These are phyloP conservation scores for Cordyceps tenuipes DNA, from an alignment of 2,329 filamentous ascomycete species.

Conservation along the genomic window DNA sequence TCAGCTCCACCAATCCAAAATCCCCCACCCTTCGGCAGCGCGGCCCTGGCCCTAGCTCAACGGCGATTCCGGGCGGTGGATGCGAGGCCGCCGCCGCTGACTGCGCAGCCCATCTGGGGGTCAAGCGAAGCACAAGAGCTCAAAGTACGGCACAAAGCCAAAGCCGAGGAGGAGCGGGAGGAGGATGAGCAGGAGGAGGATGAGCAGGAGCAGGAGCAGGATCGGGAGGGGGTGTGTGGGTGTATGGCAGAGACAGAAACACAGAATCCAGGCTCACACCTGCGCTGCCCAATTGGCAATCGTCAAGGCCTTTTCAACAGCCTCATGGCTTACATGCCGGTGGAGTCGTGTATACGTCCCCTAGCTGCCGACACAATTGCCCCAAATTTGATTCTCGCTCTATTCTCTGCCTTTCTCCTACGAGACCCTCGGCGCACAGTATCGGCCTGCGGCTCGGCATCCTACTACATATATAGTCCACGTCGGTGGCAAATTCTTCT, in stretches of 20 bases:
- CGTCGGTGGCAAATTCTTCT: conserved; percentile 8
- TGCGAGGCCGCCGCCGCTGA: neutral
- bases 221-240: neutral
- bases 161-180: too few species aligned
- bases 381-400: too few species aligned
- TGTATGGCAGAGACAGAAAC: neutral
- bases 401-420: neutral
- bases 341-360: conserved; percentile 8
- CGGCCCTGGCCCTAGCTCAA: neutral
- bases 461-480: conserved; percentile 11
- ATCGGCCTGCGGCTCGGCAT: neutral
- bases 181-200: too few species aligned
- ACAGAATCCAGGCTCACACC: conserved; percentile 9
- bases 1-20: neutral
- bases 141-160: too few species aligned
- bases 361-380: conserved; percentile 1
- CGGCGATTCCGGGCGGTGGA: neutral
- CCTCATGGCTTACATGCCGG: conserved; percentile 11
- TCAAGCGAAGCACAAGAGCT: neutral
- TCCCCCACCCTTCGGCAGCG: conserved; percentile 6
- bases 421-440: neutral
- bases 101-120: neutral
- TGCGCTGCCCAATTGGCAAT: conserved; percentile 11
- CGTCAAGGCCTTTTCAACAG: conserved; percentile 2
- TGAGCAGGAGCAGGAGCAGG: too few species aligned